Evolutionary conservation across 345 rosid species (phyloP).

Genomic region (Eucalyptus viminalis): DNA sequence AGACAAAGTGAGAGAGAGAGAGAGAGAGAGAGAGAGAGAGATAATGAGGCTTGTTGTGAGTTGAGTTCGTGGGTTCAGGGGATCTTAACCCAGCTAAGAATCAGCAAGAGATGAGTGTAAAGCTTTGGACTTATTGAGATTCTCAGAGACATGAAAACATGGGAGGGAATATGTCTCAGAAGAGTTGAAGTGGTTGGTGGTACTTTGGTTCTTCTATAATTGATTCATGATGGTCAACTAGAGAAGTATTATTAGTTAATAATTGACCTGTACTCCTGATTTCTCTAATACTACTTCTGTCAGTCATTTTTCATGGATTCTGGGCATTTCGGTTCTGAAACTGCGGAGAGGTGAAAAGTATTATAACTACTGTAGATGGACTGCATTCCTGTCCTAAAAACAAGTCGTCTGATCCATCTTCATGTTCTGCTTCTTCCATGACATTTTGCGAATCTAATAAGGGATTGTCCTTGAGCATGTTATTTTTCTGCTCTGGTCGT

Average conservation of each 20-base stretch:
- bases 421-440: background rate
- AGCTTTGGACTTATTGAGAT: constrained; percentile 47
- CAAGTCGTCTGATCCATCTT: background rate
- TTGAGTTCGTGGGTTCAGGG: constrained; percentile 57
- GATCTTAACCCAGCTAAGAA: constrained; percentile 11
- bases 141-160: constrained; percentile 67
- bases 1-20: background rate
- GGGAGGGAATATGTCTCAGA: constrained; percentile 63
- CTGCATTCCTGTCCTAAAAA: background rate
- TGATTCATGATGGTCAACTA: background rate
- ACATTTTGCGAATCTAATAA: background rate
- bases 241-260: background rate
- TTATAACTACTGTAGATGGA: background rate
- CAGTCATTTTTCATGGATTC: background rate
- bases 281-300: background rate
- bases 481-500: background rate
- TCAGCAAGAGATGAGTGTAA: constrained; percentile 32
- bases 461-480: background rate
- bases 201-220: background rate
- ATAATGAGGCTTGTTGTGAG: background rate
- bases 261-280: background rate
- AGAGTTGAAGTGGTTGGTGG: background rate
- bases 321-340: background rate
- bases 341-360: background rate
- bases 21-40: background rate